Percentiles rank a stretch among this genome's conserved stretches.
phyloP scores from a whole-genome alignment of 257 asterid species.

The Ajuga chamaepitys region DNA sequence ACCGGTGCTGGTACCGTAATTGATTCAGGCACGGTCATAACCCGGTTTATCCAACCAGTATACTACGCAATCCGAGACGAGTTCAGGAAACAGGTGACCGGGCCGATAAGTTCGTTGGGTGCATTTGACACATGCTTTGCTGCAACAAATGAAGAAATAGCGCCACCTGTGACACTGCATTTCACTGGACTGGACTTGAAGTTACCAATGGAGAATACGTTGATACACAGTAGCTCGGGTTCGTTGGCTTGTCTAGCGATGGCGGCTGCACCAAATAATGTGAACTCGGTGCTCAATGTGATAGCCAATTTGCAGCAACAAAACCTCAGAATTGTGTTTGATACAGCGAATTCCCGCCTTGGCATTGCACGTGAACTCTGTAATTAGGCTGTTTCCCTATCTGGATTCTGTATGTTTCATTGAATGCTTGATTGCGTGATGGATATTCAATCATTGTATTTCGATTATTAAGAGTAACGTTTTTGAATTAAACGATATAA shows the following conservation, averaged over 20 bases:
- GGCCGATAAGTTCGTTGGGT: conserved; percentile 60
- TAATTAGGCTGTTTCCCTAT: conserved; percentile 28
- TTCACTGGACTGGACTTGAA: conserved; percentile 59
- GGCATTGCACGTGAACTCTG: conserved; percentile 82
- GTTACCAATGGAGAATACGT: conserved; percentile 66
- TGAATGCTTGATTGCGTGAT: too few species aligned
- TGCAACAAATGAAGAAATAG: conserved; percentile 44
- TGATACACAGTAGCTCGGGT: conserved; percentile 84
- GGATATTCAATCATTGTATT: too few species aligned
- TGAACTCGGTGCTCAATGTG: conserved; percentile 63
- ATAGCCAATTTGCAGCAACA: conserved; percentile 94
- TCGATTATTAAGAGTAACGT: too few species aligned
- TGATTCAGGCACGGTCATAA: conserved; percentile 90
- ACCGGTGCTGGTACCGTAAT: conserved; percentile 83
- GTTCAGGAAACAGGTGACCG: conserved; percentile 51
- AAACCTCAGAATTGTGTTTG: conserved; percentile 74
- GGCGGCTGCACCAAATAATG: conserved; percentile 69
- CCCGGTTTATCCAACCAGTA: conserved; percentile 60
- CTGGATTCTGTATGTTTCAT: too few species aligned
- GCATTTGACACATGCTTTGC: conserved; percentile 84
- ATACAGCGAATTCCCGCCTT: conserved; percentile 52
- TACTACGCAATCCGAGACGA: conserved; percentile 57
- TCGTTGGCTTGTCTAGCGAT: conserved; percentile 72
- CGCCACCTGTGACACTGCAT: conserved; percentile 51
- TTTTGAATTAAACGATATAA: too few species aligned